A percentile compares a stretch with the other conserved stretches of the same genome.
phyloP scores from a whole-genome alignment of 441 rosid genomes.

The Macaranga tanarius region DNA sequence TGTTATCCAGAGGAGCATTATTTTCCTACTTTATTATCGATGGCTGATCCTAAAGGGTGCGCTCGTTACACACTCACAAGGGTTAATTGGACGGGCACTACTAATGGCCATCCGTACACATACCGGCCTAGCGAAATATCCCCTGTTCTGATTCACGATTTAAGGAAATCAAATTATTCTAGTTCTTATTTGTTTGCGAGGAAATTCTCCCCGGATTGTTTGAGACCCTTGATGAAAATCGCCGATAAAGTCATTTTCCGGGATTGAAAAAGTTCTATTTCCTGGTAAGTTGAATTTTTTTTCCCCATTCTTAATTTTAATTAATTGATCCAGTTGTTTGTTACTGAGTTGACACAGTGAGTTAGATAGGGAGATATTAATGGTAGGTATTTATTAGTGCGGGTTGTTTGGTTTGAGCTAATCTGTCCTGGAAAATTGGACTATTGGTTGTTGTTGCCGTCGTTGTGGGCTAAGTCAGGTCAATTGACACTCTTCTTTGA shows the following conservation, averaged over 20 bases:
- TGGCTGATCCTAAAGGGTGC: constrained; percentile 31
- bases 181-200: constrained; percentile 78
- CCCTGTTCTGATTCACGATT: constrained; percentile 45
- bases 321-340: constrained; percentile 6
- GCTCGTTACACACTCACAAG: constrained; percentile 30
- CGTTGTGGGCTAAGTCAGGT: constrained; percentile 6
- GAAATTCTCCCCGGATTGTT: constrained; percentile 81
- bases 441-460: background rate
- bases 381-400: background rate
- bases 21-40: constrained; percentile 34
- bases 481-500: constrained; percentile 1
- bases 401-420: background rate
- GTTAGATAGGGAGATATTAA: background rate
- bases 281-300: constrained; percentile 38
- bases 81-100: constrained; percentile 50
- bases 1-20: constrained; percentile 42
- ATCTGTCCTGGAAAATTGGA: background rate
- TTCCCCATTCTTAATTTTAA: background rate
- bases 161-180: constrained; percentile 65
- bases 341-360: constrained; percentile 16
- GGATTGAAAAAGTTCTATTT: constrained; percentile 43
- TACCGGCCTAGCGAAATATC: constrained; percentile 58
- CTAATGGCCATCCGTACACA: constrained; percentile 78
- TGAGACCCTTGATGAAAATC: constrained; percentile 68
- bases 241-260: constrained; percentile 72